phyloP scores from a whole-genome alignment of 2,329 filamentous ascomycete species.

The Aspergillus hortae region DNA sequence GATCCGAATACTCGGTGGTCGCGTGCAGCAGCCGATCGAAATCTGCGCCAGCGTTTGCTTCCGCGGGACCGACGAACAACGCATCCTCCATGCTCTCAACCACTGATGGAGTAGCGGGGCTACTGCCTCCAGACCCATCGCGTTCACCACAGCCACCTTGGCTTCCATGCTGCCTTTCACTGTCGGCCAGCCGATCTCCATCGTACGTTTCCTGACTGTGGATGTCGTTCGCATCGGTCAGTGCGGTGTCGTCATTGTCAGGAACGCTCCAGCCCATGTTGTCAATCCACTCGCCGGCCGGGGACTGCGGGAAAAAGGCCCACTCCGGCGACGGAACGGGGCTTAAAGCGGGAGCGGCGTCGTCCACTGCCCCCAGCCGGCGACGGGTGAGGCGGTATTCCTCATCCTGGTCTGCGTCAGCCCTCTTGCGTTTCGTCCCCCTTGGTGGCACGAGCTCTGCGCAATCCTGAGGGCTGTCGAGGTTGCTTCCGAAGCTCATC shows the following conservation, averaged over 20 bases:
- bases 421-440: not conserved
- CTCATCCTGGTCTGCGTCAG: not conserved
- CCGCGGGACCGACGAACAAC: not conserved
- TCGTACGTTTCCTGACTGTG: not conserved
- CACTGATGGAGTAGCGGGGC: not conserved
- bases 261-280: not conserved
- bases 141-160: not conserved
- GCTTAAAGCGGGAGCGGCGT: not conserved
- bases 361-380: not conserved
- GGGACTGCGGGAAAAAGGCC: not conserved
- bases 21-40: not conserved
- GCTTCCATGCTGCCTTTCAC: not conserved
- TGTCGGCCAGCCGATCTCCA: not conserved
- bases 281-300: not conserved
- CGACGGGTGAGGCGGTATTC: not conserved
- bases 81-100: not conserved
- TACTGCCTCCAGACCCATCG: not conserved
- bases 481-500: not conserved
- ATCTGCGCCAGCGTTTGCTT: not conserved
- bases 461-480: not conserved
- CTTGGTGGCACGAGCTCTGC: not conserved
- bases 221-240: not conserved
- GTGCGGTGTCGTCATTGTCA: not conserved
- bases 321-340: not conserved
- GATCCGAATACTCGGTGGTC: not conserved